These are phyloP conservation scores for Zalaria obscura DNA, from an alignment of 2,329 filamentous ascomycete species.

Conservation along the genomic window DNA sequence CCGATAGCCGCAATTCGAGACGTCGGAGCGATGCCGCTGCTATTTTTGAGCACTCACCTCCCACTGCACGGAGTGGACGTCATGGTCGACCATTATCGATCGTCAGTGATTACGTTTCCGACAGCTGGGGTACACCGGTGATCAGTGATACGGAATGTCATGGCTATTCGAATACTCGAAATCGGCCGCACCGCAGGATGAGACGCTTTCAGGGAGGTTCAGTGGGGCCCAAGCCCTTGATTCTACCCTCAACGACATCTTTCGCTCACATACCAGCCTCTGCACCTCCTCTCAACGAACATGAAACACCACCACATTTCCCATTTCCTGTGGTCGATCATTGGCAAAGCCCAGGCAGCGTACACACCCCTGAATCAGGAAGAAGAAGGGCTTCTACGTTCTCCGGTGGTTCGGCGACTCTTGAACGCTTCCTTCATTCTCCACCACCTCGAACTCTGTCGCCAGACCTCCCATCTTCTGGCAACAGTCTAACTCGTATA, in stretches of 20 bases:
- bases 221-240: slow-evolving; percentile 17
- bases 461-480: slow-evolving; percentile 1
- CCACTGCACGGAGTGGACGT: background rate
- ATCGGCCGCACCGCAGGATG: slow-evolving; percentile 14
- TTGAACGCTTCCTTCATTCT: background rate
- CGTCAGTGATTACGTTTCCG: background rate
- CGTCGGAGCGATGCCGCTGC: background rate
- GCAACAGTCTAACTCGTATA: background rate
- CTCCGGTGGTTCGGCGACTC: slow-evolving; percentile 1
- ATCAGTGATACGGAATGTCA: too few relatives aligned
- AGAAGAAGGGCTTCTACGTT: slow-evolving; percentile 10
- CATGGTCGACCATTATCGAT: background rate
- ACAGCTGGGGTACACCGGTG: background rate
- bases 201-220: slow-evolving; percentile 20
- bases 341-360: background rate
- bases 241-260: slow-evolving; percentile 18
- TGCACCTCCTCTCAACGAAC: slow-evolving; percentile 13
- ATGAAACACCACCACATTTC: slow-evolving; percentile 8
- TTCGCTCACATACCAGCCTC: slow-evolving; percentile 11
- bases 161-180: background rate
- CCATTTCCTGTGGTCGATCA: slow-evolving; percentile 6
- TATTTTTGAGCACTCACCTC: background rate
- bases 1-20: background rate
- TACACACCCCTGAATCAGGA: background rate
- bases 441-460: background rate